Evolutionary conservation across 805 yeast genomes (phyloP).

Genomic region (Barnettozyma wickerhamii): DNA sequence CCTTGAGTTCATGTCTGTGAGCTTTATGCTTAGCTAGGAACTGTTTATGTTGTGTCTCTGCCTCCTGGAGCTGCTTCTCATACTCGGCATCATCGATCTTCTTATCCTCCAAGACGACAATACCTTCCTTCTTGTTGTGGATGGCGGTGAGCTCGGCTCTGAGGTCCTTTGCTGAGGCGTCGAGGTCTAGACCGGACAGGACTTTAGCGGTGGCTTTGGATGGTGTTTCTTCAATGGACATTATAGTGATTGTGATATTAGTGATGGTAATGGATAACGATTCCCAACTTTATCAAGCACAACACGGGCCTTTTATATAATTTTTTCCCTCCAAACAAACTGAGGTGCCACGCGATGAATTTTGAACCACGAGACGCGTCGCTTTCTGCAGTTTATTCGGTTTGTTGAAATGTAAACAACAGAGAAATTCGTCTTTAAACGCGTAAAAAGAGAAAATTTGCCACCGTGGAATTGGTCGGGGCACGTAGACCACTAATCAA

Average conservation of each 20-base stretch:
- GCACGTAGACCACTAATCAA: background rate
- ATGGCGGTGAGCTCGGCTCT: constrained; percentile 37
- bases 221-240: constrained; percentile 62
- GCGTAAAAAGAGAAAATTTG: no score
- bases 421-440: no score
- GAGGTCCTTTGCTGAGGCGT: constrained; percentile 40
- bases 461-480: no score
- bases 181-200: constrained; percentile 47
- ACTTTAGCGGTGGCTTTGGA: constrained; percentile 60
- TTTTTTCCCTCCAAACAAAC: no score
- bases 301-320: no score
- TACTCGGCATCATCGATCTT: constrained; percentile 7
- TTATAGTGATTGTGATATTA: no score
- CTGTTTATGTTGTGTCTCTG: constrained; percentile 40
- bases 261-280: no score
- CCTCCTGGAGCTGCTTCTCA: constrained; percentile 11
- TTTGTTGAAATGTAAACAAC: no score
- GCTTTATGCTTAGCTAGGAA: constrained; percentile 60
- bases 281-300: no score
- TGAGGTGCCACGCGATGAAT: no score
- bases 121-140: constrained; percentile 33
- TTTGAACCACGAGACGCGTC: no score
- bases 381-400: no score
- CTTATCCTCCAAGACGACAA: constrained; percentile 12
- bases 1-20: constrained; percentile 72